These are phyloP conservation scores for Heracleum sosnowskyi DNA, from an alignment of 129 eudicot species.

Conservation along the genomic window DNA sequence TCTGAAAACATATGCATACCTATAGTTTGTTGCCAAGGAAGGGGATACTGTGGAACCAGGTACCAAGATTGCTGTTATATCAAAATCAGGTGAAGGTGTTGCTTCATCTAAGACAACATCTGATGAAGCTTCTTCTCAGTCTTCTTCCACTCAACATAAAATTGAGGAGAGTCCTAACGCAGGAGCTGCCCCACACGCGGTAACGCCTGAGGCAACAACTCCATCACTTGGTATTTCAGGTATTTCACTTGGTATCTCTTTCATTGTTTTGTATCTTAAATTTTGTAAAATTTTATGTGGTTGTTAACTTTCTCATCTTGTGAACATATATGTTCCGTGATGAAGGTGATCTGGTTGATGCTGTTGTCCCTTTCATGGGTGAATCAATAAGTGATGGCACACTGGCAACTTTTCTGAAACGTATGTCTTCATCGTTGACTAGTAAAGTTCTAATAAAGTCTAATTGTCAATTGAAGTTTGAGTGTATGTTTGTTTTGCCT, in stretches of 20 bases:
- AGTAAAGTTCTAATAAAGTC: not conserved
- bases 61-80: constrained; percentile 72
- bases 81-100: constrained; percentile 70
- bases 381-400: constrained; percentile 94
- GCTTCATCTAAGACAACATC: constrained; percentile 55
- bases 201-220: constrained; percentile 44
- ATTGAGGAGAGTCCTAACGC: constrained; percentile 38
- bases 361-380: constrained; percentile 96
- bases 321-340: constrained; percentile 5
- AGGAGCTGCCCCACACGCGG: constrained; percentile 40
- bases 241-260: not conserved
- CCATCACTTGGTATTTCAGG: constrained; percentile 23
- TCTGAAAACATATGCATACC: constrained; percentile 17
- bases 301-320: not conserved
- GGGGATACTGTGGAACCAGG: constrained; percentile 97
- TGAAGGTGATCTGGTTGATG: constrained; percentile 78
- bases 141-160: constrained; percentile 37
- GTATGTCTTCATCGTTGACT: constrained; percentile 30
- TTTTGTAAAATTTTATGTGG: not conserved
- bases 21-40: constrained; percentile 81
- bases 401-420: constrained; percentile 73
- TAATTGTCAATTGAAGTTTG: not conserved
- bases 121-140: constrained; percentile 35
- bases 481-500: constrained; percentile 9
- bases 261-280: constrained; percentile 5